Percentiles rank a stretch among this genome's conserved stretches.
Conservation (phyloP, 129 eudicot species). For the Gnaphalium uliginosum region DNA sequence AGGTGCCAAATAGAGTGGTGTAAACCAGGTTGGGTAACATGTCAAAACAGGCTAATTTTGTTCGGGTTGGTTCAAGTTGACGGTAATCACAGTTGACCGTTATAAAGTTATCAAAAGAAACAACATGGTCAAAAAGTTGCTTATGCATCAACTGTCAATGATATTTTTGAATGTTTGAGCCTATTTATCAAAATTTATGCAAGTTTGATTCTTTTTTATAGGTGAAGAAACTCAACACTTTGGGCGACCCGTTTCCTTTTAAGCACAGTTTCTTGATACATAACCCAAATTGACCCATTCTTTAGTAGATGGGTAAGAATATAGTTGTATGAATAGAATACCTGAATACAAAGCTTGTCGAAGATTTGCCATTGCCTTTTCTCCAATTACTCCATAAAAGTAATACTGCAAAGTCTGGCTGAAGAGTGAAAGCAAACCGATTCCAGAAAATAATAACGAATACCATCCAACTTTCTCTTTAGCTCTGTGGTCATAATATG, state of each 20-base stretch:
- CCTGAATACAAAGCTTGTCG: conserved; percentile 77
- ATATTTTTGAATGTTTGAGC: background rate
- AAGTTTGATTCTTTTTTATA: background rate
- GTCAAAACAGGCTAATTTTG: background rate
- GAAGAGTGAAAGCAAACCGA: conserved; percentile 65
- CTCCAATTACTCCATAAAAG: conserved; percentile 72
- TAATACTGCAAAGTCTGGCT: conserved; percentile 80
- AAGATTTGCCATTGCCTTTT: conserved; percentile 76
- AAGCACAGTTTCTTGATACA: background rate
- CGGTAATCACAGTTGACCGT: background rate
- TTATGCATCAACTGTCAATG: background rate
- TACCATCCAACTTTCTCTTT: conserved; percentile 64
- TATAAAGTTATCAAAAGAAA: background rate
- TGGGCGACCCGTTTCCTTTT: background rate
- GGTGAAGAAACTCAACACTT: background rate
- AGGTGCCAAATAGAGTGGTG: background rate
- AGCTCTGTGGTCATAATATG: conserved; percentile 49
- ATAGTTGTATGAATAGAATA: conserved; percentile 21
- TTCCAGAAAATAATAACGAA: conserved; percentile 54
- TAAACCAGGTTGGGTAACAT: background rate
- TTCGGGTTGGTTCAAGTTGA: background rate
- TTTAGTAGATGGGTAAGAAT: background rate
- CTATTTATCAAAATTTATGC: background rate
- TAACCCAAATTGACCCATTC: background rate
- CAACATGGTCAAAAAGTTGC: background rate